A percentile compares a stretch with the other conserved stretches of the same genome.
Evolutionary conservation across 257 asterid species (phyloP).

Genomic region (Apocynum venetum): DNA sequence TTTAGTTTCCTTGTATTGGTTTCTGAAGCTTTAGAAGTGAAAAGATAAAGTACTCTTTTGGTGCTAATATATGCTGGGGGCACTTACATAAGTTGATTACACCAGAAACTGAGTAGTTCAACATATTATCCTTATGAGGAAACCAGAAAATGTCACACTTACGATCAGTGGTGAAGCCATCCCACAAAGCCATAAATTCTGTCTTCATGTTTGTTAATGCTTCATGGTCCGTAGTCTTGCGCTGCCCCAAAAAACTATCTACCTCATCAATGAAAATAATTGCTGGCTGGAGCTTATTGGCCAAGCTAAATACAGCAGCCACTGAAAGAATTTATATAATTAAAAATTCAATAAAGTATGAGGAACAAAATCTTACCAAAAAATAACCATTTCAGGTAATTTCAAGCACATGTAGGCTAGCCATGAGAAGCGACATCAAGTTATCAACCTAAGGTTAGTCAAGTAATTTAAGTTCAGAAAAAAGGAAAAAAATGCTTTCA

Average conservation of each 20-base stretch:
- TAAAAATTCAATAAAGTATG: conserved; percentile 3
- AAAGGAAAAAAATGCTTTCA: neutral
- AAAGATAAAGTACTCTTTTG: neutral
- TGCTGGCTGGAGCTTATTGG: conserved; percentile 95
- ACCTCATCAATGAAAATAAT: conserved; percentile 97
- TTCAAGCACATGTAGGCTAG: neutral
- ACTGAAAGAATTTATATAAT: conserved; percentile 41
- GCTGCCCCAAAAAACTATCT: conserved; percentile 95
- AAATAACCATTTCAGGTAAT: neutral
- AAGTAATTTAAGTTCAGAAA: too few relatives aligned
- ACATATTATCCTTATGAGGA: neutral
- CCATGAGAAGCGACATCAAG: neutral
- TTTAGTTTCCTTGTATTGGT: neutral
- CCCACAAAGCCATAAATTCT: conserved; percentile 99
- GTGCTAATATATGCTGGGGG: neutral
- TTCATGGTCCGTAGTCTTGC: conserved; percentile 81
- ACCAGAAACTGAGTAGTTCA: neutral
- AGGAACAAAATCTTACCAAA: neutral
- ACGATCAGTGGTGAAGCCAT: conserved; percentile 97
- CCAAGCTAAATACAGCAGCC: conserved; percentile 93
- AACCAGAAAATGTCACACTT: conserved; percentile 21
- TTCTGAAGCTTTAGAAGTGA: neutral
- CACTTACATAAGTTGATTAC: neutral
- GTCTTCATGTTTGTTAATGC: conserved; percentile 88
- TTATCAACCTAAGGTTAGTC: too few relatives aligned